Conservation (phyloP, 805 yeast species). For the Wickerhamiella australiensis region DNA sequence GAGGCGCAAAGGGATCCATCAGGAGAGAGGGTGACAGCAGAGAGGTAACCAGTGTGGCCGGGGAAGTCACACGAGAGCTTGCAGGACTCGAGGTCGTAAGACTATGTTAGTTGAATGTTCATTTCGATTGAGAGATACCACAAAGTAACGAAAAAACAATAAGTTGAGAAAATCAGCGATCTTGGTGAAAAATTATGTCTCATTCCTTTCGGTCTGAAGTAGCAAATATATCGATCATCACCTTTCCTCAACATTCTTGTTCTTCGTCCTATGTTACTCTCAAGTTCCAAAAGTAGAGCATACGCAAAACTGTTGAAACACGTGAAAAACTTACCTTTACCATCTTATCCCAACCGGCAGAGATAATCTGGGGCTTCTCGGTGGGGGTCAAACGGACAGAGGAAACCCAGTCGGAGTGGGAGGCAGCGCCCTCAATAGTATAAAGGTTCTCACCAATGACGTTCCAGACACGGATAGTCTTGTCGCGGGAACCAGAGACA, state of each 20-base stretch:
- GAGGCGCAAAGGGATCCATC: constrained; percentile 99
- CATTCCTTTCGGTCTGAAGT: constrained; percentile 84
- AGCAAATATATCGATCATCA: constrained; percentile 94
- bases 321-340: constrained; percentile 77
- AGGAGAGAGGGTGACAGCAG: constrained; percentile 95
- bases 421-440: constrained; percentile 54
- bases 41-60: constrained; percentile 99
- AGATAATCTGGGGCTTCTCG: constrained; percentile 49
- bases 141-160: neutral
- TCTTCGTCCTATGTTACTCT: neutral
- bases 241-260: constrained; percentile 27
- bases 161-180: constrained; percentile 63
- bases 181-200: constrained; percentile 95
- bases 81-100: constrained; percentile 86
- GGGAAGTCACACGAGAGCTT: constrained; percentile 86
- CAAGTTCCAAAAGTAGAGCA: neutral
- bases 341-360: constrained; percentile 98
- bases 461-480: constrained; percentile 99
- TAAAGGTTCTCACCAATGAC: constrained; percentile 93
- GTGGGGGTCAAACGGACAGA: constrained; percentile 92
- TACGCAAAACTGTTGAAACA: neutral
- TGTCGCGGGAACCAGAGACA: constrained; percentile 98
- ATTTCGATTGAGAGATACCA: neutral
- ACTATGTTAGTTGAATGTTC: constrained; percentile 38
- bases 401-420: constrained; percentile 99